These are phyloP conservation scores for Talaromyces sp. DNA, from an alignment of 2,329 filamentous ascomycete genomes.

Conservation along the genomic window DNA sequence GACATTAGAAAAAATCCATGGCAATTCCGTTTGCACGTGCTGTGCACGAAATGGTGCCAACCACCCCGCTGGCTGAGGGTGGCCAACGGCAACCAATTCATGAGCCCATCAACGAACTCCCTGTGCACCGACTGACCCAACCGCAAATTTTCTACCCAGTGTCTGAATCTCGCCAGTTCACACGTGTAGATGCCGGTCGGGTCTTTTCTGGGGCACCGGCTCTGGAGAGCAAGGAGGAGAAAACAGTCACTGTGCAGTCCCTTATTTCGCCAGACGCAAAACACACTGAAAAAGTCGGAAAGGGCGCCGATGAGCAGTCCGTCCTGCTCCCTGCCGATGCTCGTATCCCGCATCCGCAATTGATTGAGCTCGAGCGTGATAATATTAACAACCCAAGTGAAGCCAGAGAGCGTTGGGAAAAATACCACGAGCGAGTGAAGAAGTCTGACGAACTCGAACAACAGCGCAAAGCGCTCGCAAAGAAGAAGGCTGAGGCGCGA, in stretches of 20 bases:
- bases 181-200: conserved; percentile 59
- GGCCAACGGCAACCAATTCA: conserved; percentile 41
- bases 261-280: conserved; percentile 27
- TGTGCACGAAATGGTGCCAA: conserved; percentile 74
- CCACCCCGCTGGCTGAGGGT: conserved; percentile 45
- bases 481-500: conserved; percentile 40
- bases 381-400: conserved; percentile 31
- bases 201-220: conserved; percentile 50
- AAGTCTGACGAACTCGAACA: conserved; percentile 34
- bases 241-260: conserved; percentile 23
- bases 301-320: conserved; percentile 38
- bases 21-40: conserved; percentile 72
- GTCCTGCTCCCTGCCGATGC: conserved; percentile 57
- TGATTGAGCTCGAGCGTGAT: conserved; percentile 48
- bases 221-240: conserved; percentile 21
- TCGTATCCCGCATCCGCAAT: conserved; percentile 59
- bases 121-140: conserved; percentile 51
- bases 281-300: conserved; percentile 39
- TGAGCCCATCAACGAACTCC: conserved; percentile 61
- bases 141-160: conserved; percentile 59
- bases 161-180: conserved; percentile 60
- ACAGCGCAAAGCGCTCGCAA: conserved; percentile 33
- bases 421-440: conserved; percentile 42
- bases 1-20: conserved; percentile 65
- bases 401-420: conserved; percentile 24